These are phyloP conservation scores for Apophysomyces trapeziformis DNA, from an alignment of 371 early-diverging fungal species.

Conservation along the genomic window DNA sequence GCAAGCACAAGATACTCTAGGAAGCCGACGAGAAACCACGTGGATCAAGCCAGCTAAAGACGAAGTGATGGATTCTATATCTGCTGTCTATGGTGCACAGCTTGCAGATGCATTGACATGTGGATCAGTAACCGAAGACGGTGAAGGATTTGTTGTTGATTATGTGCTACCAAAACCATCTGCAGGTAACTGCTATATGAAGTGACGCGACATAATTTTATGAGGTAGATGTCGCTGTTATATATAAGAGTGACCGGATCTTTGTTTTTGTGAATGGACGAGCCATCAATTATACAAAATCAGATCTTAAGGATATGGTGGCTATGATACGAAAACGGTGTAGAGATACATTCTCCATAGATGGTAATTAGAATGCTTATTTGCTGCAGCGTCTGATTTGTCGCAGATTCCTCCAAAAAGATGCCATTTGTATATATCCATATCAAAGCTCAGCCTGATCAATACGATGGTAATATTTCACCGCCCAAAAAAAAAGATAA, in stretches of 20 bases:
- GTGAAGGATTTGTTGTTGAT: not conserved
- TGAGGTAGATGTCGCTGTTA: conserved; percentile 28
- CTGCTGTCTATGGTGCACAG: conserved; percentile 25
- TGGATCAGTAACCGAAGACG: not conserved
- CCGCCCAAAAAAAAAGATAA: not conserved
- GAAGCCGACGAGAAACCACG: conserved; percentile 12
- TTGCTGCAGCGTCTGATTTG: not conserved
- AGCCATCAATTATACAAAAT: conserved; percentile 40
- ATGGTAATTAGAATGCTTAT: conserved; percentile 13
- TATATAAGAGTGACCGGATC: conserved; percentile 40
- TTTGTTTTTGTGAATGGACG: conserved; percentile 47
- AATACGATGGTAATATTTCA: conserved; percentile 40
- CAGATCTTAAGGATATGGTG: conserved; percentile 42
- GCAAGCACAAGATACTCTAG: conserved; percentile 22
- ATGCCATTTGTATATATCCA: conserved; percentile 44
- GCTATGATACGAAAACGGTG: conserved; percentile 27
- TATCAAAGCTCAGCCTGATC: conserved; percentile 31
- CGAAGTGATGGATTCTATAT: conserved; percentile 21
- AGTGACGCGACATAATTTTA: not conserved
- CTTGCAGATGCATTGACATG: conserved; percentile 26
- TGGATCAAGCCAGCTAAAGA: conserved; percentile 37
- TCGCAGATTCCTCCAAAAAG: conserved; percentile 23
- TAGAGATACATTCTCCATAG: conserved; percentile 18
- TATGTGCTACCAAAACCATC: conserved; percentile 31
- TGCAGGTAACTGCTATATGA: conserved; percentile 27